Conservation (phyloP, 164 flowering plant genomes). For the Liriodendron chinense region DNA sequence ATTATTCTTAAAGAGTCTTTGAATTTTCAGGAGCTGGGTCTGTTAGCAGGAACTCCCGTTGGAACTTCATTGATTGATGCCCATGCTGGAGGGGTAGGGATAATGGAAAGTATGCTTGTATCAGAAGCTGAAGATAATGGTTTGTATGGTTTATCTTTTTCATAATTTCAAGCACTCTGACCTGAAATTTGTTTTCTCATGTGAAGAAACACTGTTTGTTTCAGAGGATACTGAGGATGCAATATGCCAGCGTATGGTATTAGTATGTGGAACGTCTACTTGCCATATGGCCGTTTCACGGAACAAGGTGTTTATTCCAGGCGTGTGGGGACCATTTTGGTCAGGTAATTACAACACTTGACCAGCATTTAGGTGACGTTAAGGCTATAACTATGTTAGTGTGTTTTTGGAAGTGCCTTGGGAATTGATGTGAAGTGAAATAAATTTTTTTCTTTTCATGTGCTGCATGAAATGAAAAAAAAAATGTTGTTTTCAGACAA, state of each 20-base stretch:
- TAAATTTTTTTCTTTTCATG: no score
- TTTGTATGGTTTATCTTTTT: constrained; percentile 14
- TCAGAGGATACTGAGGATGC: constrained; percentile 58
- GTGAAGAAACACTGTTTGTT: not conserved
- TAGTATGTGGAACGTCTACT: constrained; percentile 97
- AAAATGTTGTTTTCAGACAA: not conserved
- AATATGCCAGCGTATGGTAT: constrained; percentile 73
- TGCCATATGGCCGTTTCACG: constrained; percentile 92
- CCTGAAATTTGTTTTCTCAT: not conserved
- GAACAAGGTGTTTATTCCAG: constrained; percentile 82
- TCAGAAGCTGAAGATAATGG: constrained; percentile 51
- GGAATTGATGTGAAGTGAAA: no score
- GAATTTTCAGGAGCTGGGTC: constrained; percentile 76
- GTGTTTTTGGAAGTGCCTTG: not conserved
- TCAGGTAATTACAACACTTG: constrained; percentile 53
- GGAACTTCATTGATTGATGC: constrained; percentile 94
- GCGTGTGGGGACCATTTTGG: constrained; percentile 99
- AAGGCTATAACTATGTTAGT: not conserved
- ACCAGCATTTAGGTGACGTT: constrained; percentile 2
- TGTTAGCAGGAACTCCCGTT: constrained; percentile 77
- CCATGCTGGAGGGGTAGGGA: constrained; percentile 99
- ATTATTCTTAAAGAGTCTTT: constrained; percentile 8
- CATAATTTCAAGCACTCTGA: not conserved
- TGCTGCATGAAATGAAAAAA: no score
- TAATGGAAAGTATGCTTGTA: constrained; percentile 70